These are phyloP conservation scores for Trichoderma sp. DNA, from an alignment of 2,329 filamentous ascomycete species.

Conservation along the genomic window DNA sequence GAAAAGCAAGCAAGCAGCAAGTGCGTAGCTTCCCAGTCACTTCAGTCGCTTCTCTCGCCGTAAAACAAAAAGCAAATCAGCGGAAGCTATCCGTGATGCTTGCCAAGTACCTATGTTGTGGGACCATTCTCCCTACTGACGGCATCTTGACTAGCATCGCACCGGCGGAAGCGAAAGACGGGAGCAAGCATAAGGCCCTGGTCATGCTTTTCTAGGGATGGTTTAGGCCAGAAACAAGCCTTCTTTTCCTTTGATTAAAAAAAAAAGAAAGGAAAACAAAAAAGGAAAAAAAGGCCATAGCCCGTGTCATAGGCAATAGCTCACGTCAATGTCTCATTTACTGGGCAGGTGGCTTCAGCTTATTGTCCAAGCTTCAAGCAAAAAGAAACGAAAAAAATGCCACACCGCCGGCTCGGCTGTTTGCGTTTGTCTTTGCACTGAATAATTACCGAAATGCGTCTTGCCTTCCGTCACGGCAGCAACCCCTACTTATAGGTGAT, in stretches of 20 bases:
- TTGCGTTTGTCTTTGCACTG: neutral
- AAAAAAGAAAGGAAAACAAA: neutral
- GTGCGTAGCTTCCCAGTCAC: neutral
- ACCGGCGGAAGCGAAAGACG: neutral
- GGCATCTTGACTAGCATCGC: neutral
- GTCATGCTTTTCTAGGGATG: neutral
- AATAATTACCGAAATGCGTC: neutral
- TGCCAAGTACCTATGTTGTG: neutral
- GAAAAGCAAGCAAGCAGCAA: neutral
- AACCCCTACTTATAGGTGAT: neutral
- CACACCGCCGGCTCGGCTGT: neutral
- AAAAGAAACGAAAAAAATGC: neutral
- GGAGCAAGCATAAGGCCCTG: neutral
- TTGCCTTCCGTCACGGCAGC: neutral
- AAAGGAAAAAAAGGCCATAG: neutral
- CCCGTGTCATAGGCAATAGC: neutral
- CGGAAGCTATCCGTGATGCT: neutral
- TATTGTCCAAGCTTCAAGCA: neutral
- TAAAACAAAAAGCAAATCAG: neutral
- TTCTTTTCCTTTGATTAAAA: slow-evolving; percentile 7
- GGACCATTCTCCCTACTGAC: neutral
- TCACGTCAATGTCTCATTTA: neutral
- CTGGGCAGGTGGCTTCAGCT: neutral
- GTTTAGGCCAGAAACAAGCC: neutral
- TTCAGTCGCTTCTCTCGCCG: neutral